phyloP scores from a whole-genome alignment of 768 basidiomycete species.

The Naematelia aurantialba region DNA sequence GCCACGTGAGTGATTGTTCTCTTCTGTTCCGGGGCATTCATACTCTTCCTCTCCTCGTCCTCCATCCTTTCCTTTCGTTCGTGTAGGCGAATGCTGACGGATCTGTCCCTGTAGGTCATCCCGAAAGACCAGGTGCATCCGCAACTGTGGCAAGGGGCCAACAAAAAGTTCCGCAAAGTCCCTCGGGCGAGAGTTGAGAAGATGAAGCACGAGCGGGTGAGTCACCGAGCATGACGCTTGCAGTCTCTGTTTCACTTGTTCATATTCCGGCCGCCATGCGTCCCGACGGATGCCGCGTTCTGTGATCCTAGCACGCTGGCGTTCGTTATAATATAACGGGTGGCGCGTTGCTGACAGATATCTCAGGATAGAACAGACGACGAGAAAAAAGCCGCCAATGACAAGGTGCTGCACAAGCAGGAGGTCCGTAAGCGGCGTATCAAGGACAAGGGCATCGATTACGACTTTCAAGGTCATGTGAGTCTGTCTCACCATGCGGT shows the following conservation, averaged over 20 bases:
- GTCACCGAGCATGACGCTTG: too few species aligned
- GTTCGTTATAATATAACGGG: too few species aligned
- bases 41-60: too few species aligned
- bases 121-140: slow-evolving; percentile 88
- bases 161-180: slow-evolving; percentile 78
- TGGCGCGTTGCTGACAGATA: too few species aligned
- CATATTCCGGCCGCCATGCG: too few species aligned
- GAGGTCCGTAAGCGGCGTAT: slow-evolving; percentile 73
- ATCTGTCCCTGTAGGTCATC: slow-evolving; percentile 64
- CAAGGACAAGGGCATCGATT: slow-evolving; percentile 74
- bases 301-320: not conserved
- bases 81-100: not conserved
- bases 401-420: slow-evolving; percentile 72
- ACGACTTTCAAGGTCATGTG: slow-evolving; percentile 83
- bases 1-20: slow-evolving; percentile 54
- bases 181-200: slow-evolving; percentile 70
- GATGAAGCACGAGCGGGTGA: slow-evolving; percentile 76
- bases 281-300: too few species aligned
- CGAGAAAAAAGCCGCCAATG: slow-evolving; percentile 63
- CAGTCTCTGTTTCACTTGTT: too few species aligned
- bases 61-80: not conserved
- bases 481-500: slow-evolving; percentile 52
- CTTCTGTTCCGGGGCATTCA: not conserved
- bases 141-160: slow-evolving; percentile 94
- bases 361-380: slow-evolving; percentile 70